Evolutionary conservation across 495 filamentous ascomycete genomes (phyloP).

Genomic region (Neurospora africana): DNA sequence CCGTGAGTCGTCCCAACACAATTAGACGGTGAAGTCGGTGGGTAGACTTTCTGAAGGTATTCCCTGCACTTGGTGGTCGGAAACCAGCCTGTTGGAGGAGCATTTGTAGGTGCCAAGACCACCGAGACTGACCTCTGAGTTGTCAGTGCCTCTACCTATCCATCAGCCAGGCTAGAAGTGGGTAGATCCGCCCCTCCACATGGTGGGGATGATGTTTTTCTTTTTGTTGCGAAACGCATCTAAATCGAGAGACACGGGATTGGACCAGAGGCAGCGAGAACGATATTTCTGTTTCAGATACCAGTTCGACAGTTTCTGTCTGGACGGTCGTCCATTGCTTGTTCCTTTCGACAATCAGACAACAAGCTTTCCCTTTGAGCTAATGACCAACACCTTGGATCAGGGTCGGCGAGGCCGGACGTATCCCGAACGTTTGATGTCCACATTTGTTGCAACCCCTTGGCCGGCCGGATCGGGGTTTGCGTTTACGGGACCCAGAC

Average conservation of each 20-base stretch:
- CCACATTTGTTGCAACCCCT: neutral
- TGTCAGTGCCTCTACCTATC: constrained; percentile 5
- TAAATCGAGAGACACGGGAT: neutral
- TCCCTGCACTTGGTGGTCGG: neutral
- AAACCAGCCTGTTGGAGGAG: neutral
- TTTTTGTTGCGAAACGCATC: constrained; percentile 3
- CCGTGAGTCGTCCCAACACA: neutral
- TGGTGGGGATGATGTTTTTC: constrained; percentile 5
- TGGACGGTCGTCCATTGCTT: neutral
- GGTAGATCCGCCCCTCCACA: constrained; percentile 10
- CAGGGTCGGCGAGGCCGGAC: neutral
- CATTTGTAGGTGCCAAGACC: constrained; percentile 1
- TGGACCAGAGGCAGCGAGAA: neutral
- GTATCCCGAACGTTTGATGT: neutral
- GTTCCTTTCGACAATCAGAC: neutral
- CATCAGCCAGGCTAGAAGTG: constrained; percentile 7
- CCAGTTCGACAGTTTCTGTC: neutral
- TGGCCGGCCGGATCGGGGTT: neutral
- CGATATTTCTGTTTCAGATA: neutral
- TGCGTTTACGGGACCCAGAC: constrained; percentile 1
- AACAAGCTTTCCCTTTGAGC: neutral
- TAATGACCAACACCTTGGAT: neutral
- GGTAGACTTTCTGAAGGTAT: neutral
- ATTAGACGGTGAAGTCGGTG: neutral
- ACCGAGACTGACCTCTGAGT: constrained; percentile 6